phyloP scores from a whole-genome alignment of 225 moss, liverwort and hornwort species.

The Ulota crispa region DNA sequence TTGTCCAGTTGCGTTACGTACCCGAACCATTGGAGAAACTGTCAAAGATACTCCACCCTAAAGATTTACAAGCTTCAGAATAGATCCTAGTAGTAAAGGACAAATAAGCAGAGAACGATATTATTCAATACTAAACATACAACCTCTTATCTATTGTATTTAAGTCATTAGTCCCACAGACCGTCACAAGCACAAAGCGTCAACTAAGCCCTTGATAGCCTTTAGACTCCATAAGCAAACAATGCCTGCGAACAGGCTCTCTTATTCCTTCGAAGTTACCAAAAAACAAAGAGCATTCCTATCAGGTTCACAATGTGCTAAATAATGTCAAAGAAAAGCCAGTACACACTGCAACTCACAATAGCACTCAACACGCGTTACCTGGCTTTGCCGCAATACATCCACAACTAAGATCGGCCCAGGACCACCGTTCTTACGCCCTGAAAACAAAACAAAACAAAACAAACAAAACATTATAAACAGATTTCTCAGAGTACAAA shows the following conservation, averaged over 20 bases:
- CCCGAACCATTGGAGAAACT: conserved; percentile 88
- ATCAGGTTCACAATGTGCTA: conserved; percentile 11
- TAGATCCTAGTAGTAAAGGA: not conserved
- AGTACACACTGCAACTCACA: not conserved
- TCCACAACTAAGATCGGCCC: conserved; percentile 95
- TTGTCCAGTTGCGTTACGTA: conserved; percentile 80
- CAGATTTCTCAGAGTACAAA: conserved; percentile 14
- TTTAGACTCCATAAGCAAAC: conserved; percentile 2
- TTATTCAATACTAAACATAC: conserved; percentile 4
- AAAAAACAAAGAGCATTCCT: conserved; percentile 7
- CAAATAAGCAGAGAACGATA: not conserved
- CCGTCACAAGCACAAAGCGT: not conserved
- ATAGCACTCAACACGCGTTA: conserved; percentile 21
- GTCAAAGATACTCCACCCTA: conserved; percentile 81
- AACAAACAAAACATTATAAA: conserved; percentile 8
- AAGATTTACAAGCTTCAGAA: conserved; percentile 32
- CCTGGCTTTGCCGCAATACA: conserved; percentile 75
- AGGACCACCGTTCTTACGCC: conserved; percentile 50
- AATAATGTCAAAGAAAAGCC: not conserved
- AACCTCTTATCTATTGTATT: not conserved
- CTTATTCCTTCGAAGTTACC: conserved; percentile 1
- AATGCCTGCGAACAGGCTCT: not conserved
- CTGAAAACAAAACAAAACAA: conserved; percentile 33
- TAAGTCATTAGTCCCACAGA: not conserved
- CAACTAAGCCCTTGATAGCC: not conserved